Conservation (phyloP, 2,329 filamentous ascomycete species). For the Ciborinia camelliae region DNA sequence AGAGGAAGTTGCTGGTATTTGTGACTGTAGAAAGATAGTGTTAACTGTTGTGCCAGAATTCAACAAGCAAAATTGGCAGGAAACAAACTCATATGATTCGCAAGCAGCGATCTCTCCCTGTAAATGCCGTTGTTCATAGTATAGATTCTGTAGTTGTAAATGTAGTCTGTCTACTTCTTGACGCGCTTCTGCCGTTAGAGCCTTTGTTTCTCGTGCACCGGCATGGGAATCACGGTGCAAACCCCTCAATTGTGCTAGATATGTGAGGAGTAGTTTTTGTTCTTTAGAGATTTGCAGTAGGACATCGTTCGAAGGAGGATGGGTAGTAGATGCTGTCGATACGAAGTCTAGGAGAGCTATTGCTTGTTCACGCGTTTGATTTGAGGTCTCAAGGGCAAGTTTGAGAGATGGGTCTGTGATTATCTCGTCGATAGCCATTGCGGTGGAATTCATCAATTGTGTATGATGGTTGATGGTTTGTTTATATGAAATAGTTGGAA, state of each 20-base stretch:
- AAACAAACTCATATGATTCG: conserved; percentile 83
- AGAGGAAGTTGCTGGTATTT: conserved; percentile 84
- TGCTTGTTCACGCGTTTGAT: conserved; percentile 69
- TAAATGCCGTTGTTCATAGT: conserved; percentile 91
- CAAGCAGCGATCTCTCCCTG: conserved; percentile 87
- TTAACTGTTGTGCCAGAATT: conserved; percentile 8
- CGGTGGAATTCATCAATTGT: not conserved
- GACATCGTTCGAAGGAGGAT: conserved; percentile 46
- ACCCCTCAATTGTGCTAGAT: conserved; percentile 75
- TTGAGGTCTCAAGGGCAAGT: conserved; percentile 68
- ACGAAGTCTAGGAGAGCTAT: conserved; percentile 64
- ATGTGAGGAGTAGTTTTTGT: conserved; percentile 76
- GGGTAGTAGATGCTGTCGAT: conserved; percentile 46
- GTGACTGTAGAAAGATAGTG: conserved; percentile 54
- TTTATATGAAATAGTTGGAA: not conserved
- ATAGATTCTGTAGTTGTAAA: conserved; percentile 89
- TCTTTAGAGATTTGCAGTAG: conserved; percentile 64
- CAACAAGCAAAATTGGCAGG: not conserved
- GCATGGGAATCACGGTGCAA: conserved; percentile 80
- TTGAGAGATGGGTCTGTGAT: conserved; percentile 64
- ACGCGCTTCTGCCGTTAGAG: conserved; percentile 78
- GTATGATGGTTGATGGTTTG: not conserved
- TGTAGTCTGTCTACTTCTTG: conserved; percentile 91
- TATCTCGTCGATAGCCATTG: conserved; percentile 55
- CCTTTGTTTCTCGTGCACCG: conserved; percentile 79